phyloP scores from a whole-genome alignment of 192 early-diverging fungal species.

The Obelidium mucronatum region DNA sequence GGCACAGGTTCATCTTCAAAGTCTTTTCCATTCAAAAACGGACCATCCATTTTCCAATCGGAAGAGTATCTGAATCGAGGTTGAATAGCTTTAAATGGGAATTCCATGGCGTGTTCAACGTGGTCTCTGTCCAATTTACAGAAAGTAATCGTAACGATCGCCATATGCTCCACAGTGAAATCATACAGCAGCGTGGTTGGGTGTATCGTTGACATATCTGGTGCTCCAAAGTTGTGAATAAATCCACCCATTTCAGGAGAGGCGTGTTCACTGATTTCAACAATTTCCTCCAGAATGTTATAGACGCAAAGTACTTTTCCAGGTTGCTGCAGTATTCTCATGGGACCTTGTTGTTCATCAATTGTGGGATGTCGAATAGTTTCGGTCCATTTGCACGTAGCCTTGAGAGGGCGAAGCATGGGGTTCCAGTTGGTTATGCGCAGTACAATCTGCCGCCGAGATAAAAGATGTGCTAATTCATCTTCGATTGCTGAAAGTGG shows the following conservation, averaged over 20 bases:
- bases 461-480: too few species aligned
- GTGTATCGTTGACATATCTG: not conserved
- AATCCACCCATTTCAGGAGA: not conserved
- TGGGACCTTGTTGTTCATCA: too few species aligned
- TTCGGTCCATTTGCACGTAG: conserved; percentile 16
- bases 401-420: not conserved
- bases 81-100: not conserved
- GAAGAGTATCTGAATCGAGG: not conserved
- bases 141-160: not conserved
- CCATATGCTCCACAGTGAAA: not conserved
- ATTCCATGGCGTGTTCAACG: not conserved
- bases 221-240: not conserved
- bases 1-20: not conserved
- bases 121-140: not conserved
- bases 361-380: conserved; percentile 10
- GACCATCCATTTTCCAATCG: not conserved
- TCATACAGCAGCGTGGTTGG: too few species aligned
- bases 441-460: too few species aligned
- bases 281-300: too few species aligned
- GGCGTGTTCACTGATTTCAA: not conserved
- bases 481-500: not conserved
- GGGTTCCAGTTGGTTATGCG: conserved; percentile 18
- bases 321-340: too few species aligned
- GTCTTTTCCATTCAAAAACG: not conserved
- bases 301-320: too few species aligned